Evolutionary conservation across 352 stramenopile species (phyloP), one percentile per base, ranked within the genome.

Genomic region (Saprolegnia parasitica): DNA sequence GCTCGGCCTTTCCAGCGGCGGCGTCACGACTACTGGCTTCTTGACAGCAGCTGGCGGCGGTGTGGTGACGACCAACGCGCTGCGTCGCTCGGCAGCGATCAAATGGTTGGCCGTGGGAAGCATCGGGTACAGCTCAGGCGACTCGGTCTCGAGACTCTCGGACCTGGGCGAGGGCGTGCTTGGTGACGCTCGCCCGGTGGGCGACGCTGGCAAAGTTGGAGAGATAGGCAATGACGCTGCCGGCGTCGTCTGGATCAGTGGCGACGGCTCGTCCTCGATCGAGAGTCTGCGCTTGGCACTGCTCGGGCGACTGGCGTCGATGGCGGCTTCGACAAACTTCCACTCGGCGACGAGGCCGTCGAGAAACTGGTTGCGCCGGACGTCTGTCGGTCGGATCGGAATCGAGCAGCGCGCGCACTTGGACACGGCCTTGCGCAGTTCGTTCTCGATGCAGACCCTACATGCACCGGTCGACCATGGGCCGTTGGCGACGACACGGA

Each of bases 361-460:
- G 10, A 95, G 74, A 71, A 92, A 95, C 75, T 92, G 87, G 72
- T 95, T 95, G 29, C 85, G 81, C 42, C 81, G 91, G 63, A 93
- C 80, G 49, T 95, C 87, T 66, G 80, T 91, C 11, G 85, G 85
- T 42, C 77, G 77, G 61, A 83, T 90, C 21, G 87, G 87, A 65
- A 95, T 77, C 13, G 78, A 77, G 65, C 87, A 95, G 42, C 74
- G 81, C 2, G 87, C 85, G 73, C 87, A 95, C 46, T 78, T 72
- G 40, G 76, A 81, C 57, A 87, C 75, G 62, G 79, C 78, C 56
- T 78, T 83, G 49, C 75, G 75, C 47, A 95, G 64, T 50, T 92
- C 81, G 37, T 77, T 60, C 26, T 87, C 76, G 60, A 93, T 92
- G 74, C 85, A 95, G 23, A 76, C 67, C 72, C 77, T 81, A 21